Percentiles rank a stretch among this genome's conserved stretches.
Evolutionary conservation across 1,139 yeast species (phyloP).

Genomic region (Ashbya aceris): DNA sequence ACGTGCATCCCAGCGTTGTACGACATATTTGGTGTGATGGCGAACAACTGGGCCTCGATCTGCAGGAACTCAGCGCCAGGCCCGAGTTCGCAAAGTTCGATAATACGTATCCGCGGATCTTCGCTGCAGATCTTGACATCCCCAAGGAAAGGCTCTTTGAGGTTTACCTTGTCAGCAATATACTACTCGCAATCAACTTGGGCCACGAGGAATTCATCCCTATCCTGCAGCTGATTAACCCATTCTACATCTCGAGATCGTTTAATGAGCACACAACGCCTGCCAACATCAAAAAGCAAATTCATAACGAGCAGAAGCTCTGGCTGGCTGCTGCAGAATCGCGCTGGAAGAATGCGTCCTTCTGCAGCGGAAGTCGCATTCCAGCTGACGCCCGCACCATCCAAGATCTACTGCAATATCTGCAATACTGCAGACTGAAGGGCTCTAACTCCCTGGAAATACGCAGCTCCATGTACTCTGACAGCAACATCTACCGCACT

Average conservation of each 20-base stretch:
- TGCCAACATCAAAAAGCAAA: conserved; percentile 22
- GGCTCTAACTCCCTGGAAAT: conserved; percentile 20
- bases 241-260: conserved; percentile 29
- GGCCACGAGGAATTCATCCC: conserved; percentile 25
- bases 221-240: conserved; percentile 22
- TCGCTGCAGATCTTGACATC: conserved; percentile 16
- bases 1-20: conserved; percentile 27
- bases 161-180: conserved; percentile 18
- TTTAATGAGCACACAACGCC: conserved; percentile 27
- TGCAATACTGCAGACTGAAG: conserved; percentile 17
- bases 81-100: conserved; percentile 8
- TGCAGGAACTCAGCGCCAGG: conserved; percentile 6
- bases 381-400: conserved; percentile 18
- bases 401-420: conserved; percentile 19
- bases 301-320: conserved; percentile 16
- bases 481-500: conserved; percentile 20
- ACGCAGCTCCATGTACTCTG: conserved; percentile 21
- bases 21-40: conserved; percentile 30
- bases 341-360: conserved; percentile 18
- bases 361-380: conserved; percentile 7
- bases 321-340: conserved; percentile 27
- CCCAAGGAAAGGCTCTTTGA: conserved; percentile 26
- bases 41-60: conserved; percentile 20
- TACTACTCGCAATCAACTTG: conserved; percentile 22
- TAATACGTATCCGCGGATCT: conserved; percentile 17